phyloP scores from a whole-genome alignment of 164 flowering plant species.

The Magnolia kwangsiensis region DNA sequence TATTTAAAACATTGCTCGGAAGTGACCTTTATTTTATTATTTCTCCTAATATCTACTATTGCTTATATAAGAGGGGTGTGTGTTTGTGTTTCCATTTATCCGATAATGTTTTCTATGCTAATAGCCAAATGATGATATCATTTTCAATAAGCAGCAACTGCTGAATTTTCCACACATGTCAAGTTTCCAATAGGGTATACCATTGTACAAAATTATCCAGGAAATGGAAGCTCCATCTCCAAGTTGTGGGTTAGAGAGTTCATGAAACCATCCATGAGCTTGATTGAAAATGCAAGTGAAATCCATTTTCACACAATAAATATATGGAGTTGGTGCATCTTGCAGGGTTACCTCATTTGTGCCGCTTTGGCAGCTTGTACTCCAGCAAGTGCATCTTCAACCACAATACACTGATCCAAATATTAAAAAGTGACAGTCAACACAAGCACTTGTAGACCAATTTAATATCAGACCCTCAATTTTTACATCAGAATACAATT shows the following conservation, averaged over 20 bases:
- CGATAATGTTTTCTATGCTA: not conserved
- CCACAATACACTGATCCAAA: slow-evolving; percentile 71
- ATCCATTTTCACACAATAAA: not conserved
- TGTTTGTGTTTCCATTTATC: not conserved
- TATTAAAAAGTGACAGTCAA: not conserved
- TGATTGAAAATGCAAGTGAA: not conserved
- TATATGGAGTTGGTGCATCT: too few relatives aligned
- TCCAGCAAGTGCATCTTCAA: slow-evolving; percentile 98
- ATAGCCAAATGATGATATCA: not conserved
- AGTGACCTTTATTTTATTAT: not conserved
- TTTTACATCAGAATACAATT: not conserved
- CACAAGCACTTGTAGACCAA: not conserved
- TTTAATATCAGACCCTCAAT: not conserved
- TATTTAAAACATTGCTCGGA: too few relatives aligned
- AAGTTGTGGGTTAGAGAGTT: not conserved
- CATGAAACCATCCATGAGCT: not conserved
- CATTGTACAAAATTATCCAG: not conserved
- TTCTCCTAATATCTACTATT: too few relatives aligned
- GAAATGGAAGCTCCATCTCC: not conserved
- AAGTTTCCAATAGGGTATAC: too few relatives aligned
- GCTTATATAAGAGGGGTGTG: not conserved
- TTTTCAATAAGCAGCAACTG: not conserved
- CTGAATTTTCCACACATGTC: too few relatives aligned
- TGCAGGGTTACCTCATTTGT: slow-evolving; percentile 64
- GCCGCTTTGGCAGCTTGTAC: slow-evolving; percentile 98